A percentile compares a stretch with the other conserved stretches of the same genome.
Evolutionary conservation across 2,329 filamentous ascomycete species (phyloP).

Genomic region (Pestalotiopsis sp.): DNA sequence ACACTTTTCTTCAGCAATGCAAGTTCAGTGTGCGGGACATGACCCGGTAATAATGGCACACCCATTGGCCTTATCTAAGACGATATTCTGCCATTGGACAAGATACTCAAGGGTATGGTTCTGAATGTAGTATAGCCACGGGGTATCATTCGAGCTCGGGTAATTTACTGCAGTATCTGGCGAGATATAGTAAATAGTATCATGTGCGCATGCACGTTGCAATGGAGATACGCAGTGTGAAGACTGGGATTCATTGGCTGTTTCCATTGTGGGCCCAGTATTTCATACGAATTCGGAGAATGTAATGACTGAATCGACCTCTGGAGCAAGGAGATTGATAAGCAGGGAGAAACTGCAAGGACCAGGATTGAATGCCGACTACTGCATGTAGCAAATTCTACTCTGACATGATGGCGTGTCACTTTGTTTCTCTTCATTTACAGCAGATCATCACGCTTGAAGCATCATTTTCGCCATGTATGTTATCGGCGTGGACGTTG

Average conservation of each 20-base stretch:
- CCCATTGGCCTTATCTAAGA: neutral
- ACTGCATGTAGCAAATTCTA: neutral
- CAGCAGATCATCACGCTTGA: neutral
- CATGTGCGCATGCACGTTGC: neutral
- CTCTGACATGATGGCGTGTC: neutral
- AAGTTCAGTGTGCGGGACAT: neutral
- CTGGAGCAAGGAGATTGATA: no score
- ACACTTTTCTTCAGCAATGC: neutral
- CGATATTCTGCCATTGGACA: neutral
- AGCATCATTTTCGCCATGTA: neutral
- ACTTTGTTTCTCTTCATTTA: neutral
- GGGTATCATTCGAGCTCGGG: neutral
- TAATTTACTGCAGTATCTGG: neutral
- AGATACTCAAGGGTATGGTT: neutral
- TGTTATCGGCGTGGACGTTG: neutral
- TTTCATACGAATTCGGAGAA: no score
- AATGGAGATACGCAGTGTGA: neutral
- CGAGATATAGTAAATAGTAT: neutral
- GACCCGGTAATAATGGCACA: neutral
- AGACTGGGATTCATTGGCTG: no score
- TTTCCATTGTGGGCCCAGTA: no score
- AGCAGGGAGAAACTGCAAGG: no score
- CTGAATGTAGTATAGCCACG: neutral
- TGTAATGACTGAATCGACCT: no score
- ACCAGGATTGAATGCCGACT: no score